A percentile compares a stretch with the other conserved stretches of the same genome.
phyloP scores from a whole-genome alignment of 768 basidiomycete genomes.

The Lactarius sanguifluus region DNA sequence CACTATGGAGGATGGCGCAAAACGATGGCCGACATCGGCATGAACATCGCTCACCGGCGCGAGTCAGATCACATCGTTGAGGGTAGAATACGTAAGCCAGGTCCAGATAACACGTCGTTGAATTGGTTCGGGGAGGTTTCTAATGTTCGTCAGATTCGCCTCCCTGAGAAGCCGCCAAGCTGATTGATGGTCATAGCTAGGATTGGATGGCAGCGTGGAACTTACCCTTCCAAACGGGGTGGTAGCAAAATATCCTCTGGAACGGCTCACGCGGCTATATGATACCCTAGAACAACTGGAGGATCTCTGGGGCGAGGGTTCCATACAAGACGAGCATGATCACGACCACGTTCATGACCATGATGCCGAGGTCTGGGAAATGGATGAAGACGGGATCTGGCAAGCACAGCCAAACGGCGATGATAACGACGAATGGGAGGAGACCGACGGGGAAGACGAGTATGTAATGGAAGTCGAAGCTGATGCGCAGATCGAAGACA shows the following conservation, averaged over 20 bases:
- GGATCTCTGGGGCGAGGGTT: conserved; percentile 56
- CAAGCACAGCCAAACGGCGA: conserved; percentile 32
- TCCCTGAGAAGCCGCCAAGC: conserved; percentile 3
- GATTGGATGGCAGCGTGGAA: conserved; percentile 69
- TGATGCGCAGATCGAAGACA: conserved; percentile 32
- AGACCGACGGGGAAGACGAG: conserved; percentile 38
- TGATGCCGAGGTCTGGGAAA: conserved; percentile 41
- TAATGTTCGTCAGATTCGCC: conserved; percentile 46
- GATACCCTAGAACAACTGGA: conserved; percentile 82
- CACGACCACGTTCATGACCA: conserved; percentile 44
- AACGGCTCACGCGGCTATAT: conserved; percentile 71
- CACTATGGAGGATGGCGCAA: conserved; percentile 69
- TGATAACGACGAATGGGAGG: conserved; percentile 38
- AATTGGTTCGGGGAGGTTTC: conserved; percentile 89
- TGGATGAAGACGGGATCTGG: conserved; percentile 44
- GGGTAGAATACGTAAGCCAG: conserved; percentile 45
- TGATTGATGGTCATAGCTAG: conserved; percentile 47
- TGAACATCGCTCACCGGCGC: conserved; percentile 50
- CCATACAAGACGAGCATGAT: conserved; percentile 36
- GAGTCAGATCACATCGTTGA: conserved; percentile 41
- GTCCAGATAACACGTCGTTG: conserved; percentile 43
- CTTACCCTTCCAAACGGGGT: conserved; percentile 65
- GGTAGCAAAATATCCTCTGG: conserved; percentile 53
- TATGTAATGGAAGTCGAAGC: conserved; percentile 42
- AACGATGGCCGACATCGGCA: conserved; percentile 66